Evolutionary conservation across 148 eudicot genomes (phyloP).

Genomic region (Rhododendron griersonianum): DNA sequence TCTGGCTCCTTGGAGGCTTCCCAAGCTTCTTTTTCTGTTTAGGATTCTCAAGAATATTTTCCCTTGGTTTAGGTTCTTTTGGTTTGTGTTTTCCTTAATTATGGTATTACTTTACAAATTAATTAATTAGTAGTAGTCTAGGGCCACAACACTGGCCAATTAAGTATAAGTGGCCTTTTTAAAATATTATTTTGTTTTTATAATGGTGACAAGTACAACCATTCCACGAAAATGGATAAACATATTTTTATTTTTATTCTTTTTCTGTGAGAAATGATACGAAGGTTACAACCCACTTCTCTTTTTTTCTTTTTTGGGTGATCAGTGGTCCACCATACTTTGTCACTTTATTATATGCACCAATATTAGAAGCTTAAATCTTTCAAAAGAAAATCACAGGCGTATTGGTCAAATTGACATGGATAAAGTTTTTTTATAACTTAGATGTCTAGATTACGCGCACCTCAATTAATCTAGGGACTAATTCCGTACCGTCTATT

Average conservation of each 20-base stretch:
- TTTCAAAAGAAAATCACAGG: not conserved
- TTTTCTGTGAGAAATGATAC: not conserved
- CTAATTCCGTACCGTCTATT: not conserved
- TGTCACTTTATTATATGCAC: not conserved
- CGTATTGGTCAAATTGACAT: not conserved
- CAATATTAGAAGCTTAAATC: not conserved
- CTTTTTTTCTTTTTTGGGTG: not conserved
- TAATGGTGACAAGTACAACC: slow-evolving; percentile 1
- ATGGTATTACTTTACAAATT: not conserved
- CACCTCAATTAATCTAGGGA: too few species aligned
- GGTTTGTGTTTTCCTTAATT: not conserved
- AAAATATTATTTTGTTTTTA: not conserved
- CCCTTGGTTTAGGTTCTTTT: not conserved
- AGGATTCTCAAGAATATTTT: not conserved
- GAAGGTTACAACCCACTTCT: not conserved
- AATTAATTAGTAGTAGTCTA: not conserved
- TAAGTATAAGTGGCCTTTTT: not conserved
- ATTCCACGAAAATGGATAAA: not conserved
- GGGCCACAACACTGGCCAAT: not conserved
- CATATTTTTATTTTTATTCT: not conserved
- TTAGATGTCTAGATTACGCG: too few species aligned
- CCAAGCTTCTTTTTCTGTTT: not conserved
- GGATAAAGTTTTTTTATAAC: not conserved
- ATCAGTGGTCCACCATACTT: not conserved
- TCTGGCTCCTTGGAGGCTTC: not conserved